phyloP scores from a whole-genome alignment of 495 filamentous ascomycete species.

The Pyrenopolyporus hunteri region DNA sequence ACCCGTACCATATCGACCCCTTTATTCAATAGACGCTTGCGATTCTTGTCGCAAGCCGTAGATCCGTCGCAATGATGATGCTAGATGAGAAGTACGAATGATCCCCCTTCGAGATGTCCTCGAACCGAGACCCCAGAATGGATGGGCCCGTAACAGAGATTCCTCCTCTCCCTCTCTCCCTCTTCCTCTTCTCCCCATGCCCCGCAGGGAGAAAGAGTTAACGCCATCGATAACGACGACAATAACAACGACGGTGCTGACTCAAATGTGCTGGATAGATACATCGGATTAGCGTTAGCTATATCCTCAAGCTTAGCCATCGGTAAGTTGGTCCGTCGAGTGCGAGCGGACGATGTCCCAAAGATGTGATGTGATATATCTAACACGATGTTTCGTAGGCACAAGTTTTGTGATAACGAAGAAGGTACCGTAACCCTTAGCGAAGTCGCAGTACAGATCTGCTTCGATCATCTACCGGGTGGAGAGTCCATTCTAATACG shows the following conservation, averaged over 20 bases:
- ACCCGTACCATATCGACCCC: background rate
- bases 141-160: no score
- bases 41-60: conserved; percentile 34
- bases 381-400: conserved; percentile 57
- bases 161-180: no score
- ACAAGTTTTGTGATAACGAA: conserved; percentile 95
- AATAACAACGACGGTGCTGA: no score
- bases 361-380: no score
- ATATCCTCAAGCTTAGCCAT: conserved; percentile 92
- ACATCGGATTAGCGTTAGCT: conserved; percentile 87
- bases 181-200: no score
- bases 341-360: background rate
- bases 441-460: background rate
- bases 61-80: conserved; percentile 60
- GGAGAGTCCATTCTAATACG: conserved; percentile 14
- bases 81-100: conserved; percentile 83
- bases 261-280: conserved; percentile 61
- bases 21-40: conserved; percentile 17
- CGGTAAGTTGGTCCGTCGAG: conserved; percentile 61
- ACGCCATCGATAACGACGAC: conserved; percentile 3
- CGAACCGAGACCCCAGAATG: no score
- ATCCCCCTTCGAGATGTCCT: background rate
- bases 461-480: background rate
- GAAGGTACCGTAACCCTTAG: conserved; percentile 62
- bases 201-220: background rate